Conservation (phyloP, 163 green algal species). For the Prototheca wickerhamii region DNA sequence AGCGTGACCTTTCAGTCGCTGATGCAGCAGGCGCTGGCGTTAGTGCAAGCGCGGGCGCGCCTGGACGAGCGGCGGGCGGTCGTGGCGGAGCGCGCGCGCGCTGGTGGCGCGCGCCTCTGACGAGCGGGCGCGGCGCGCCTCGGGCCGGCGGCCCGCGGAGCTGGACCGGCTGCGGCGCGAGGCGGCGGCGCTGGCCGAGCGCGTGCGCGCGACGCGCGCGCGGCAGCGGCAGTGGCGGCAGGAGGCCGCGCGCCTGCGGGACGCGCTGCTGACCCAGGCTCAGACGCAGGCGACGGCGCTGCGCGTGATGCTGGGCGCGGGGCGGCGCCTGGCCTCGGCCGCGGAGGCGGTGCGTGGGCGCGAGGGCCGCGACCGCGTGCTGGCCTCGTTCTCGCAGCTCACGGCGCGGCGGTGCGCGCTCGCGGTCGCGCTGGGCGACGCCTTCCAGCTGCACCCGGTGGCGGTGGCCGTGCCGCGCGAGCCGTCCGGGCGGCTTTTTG, state of each 20-base stretch:
- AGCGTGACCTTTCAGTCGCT: no score
- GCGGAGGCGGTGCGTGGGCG: slow-evolving; percentile 6
- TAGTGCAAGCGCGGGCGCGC: no score
- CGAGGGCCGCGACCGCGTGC: slow-evolving; percentile 9
- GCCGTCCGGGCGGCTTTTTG: slow-evolving; percentile 22
- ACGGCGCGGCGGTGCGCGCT: slow-evolving; percentile 18
- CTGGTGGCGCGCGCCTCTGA: background rate
- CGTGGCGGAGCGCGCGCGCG: background rate
- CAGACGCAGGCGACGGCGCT: slow-evolving; percentile 4
- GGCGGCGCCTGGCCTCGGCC: background rate
- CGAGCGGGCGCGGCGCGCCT: background rate
- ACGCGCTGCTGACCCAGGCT: background rate
- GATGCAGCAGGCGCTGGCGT: background rate
- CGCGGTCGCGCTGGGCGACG: slow-evolving; percentile 13
- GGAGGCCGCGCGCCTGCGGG: background rate
- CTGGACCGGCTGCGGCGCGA: background rate
- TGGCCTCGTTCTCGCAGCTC: slow-evolving; percentile 7
- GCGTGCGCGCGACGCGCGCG: background rate
- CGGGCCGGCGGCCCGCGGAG: background rate
- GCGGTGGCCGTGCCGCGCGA: slow-evolving; percentile 12
- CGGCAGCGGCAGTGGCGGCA: background rate
- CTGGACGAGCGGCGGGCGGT: background rate
- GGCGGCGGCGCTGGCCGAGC: background rate
- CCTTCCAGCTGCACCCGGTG: slow-evolving; percentile 11
- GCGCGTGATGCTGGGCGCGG: background rate